Conservation (phyloP, 129 eudicot species). For the Chrysanthemum makinoi region DNA sequence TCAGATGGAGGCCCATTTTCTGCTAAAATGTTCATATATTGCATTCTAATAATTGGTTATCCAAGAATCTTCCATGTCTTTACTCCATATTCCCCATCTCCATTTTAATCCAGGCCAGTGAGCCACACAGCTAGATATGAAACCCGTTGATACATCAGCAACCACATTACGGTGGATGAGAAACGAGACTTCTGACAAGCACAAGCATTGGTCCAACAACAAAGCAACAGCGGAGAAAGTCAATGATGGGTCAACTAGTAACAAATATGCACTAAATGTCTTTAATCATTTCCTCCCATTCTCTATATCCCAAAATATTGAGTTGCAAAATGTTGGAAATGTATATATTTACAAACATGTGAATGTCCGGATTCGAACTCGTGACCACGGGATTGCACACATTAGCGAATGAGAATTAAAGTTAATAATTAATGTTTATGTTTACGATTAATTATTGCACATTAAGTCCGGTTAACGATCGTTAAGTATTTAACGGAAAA, state of each 20-base stretch:
- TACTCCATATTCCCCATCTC: conserved; percentile 73
- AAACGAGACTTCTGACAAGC: conserved; percentile 39
- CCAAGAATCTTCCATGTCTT: conserved; percentile 55
- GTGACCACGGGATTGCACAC: too few relatives aligned
- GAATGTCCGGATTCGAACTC: too few relatives aligned
- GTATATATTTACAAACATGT: too few relatives aligned
- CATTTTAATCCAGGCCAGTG: conserved; percentile 44
- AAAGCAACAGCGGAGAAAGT: conserved; percentile 38
- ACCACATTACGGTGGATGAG: conserved; percentile 51
- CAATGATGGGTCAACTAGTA: conserved; percentile 40
- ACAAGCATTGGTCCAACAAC: conserved; percentile 41
- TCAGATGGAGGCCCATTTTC: not conserved
- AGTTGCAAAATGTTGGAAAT: conserved; percentile 26
- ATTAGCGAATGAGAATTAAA: too few relatives aligned
- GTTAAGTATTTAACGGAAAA: too few relatives aligned
- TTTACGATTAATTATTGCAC: too few relatives aligned
- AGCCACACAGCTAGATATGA: conserved; percentile 49
- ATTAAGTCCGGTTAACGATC: too few relatives aligned
- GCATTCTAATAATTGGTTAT: not conserved
- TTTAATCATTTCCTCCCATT: conserved; percentile 43
- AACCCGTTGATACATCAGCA: conserved; percentile 37
- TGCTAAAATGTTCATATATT: too few relatives aligned
- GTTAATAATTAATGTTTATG: too few relatives aligned
- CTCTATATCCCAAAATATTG: conserved; percentile 27
- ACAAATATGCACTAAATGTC: conserved; percentile 42